These are phyloP conservation scores for Myochromella boudieri DNA, from an alignment of 768 basidiomycete species.

Conservation along the genomic window DNA sequence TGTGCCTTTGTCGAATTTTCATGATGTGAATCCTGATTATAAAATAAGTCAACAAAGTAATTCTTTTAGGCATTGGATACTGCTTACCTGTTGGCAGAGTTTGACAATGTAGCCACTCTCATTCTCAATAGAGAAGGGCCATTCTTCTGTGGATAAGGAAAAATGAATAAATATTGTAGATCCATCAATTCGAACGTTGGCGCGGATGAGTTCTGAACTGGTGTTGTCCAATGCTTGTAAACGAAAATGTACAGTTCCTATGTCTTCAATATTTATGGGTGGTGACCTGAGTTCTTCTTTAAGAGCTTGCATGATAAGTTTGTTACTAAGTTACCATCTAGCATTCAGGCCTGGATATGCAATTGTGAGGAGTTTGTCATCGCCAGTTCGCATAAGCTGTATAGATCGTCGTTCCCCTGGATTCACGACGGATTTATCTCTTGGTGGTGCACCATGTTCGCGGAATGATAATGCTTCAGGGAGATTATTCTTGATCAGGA, in stretches of 20 bases:
- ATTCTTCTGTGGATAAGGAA: constrained; percentile 57
- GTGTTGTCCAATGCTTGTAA: constrained; percentile 43
- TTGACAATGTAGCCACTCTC: constrained; percentile 70
- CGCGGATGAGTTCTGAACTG: constrained; percentile 58
- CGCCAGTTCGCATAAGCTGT: constrained; percentile 61
- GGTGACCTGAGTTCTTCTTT: constrained; percentile 66
- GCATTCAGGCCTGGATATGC: constrained; percentile 85
- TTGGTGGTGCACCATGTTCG: constrained; percentile 75
- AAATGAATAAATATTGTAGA: constrained; percentile 89
- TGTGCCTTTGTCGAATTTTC: constrained; percentile 39
- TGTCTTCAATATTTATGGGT: constrained; percentile 88
- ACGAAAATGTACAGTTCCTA: constrained; percentile 80
- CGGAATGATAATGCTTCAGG: constrained; percentile 71
- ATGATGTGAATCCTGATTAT: constrained; percentile 44
- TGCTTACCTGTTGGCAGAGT: constrained; percentile 71
- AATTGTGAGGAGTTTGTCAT: constrained; percentile 77
- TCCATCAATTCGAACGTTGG: constrained; percentile 80
- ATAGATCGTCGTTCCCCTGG: constrained; percentile 72
- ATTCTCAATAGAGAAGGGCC: constrained; percentile 93
- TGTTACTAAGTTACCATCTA: constrained; percentile 57
- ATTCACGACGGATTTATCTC: constrained; percentile 57
- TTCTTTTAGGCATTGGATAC: too few species aligned
- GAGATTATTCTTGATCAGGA: constrained; percentile 84
- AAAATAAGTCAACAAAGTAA: too few species aligned
- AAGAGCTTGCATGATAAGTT: background rate